These are phyloP conservation scores for Trichoderma sp. DNA, from an alignment of 2,329 filamentous ascomycete genomes.

Conservation along the genomic window DNA sequence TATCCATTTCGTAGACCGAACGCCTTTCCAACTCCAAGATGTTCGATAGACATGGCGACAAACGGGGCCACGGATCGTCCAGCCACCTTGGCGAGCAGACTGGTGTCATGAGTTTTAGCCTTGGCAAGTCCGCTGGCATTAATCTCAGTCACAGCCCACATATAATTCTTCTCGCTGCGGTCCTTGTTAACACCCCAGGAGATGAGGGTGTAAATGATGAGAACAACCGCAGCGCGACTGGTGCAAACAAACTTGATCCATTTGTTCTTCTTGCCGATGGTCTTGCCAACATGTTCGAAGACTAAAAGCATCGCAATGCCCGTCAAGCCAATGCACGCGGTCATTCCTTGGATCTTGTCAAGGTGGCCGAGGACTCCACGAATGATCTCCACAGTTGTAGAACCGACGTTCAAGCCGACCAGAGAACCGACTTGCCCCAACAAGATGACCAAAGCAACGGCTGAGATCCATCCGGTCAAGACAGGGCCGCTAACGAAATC, in stretches of 20 bases:
- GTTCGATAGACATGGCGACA: conserved; percentile 64
- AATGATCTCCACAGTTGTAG: conserved; percentile 60
- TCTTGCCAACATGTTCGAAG: conserved; percentile 61
- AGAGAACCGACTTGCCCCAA: conserved; percentile 67
- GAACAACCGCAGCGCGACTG: conserved; percentile 62
- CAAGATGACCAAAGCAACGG: conserved; percentile 67
- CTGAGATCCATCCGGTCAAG: conserved; percentile 67
- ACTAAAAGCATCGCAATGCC: conserved; percentile 59
- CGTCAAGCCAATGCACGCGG: conserved; percentile 62
- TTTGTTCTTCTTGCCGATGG: conserved; percentile 62
- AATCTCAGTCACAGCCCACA: conserved; percentile 64
- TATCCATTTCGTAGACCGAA: conserved; percentile 67
- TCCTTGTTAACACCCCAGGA: conserved; percentile 65
- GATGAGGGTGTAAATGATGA: conserved; percentile 65
- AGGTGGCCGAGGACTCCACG: conserved; percentile 61
- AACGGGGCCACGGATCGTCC: conserved; percentile 62
- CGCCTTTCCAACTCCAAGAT: conserved; percentile 66
- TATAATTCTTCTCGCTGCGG: conserved; percentile 46
- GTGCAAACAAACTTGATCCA: conserved; percentile 62
- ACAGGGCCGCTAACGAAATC: conserved; percentile 69
- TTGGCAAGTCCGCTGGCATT: conserved; percentile 57
- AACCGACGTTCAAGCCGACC: conserved; percentile 58
- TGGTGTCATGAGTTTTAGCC: conserved; percentile 51
- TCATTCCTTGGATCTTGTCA: conserved; percentile 60
- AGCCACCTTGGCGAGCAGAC: conserved; percentile 58